Base-by-base conservation (phyloP, 306 rosid genomes). In the Astragalus glycyphyllos region DNA sequence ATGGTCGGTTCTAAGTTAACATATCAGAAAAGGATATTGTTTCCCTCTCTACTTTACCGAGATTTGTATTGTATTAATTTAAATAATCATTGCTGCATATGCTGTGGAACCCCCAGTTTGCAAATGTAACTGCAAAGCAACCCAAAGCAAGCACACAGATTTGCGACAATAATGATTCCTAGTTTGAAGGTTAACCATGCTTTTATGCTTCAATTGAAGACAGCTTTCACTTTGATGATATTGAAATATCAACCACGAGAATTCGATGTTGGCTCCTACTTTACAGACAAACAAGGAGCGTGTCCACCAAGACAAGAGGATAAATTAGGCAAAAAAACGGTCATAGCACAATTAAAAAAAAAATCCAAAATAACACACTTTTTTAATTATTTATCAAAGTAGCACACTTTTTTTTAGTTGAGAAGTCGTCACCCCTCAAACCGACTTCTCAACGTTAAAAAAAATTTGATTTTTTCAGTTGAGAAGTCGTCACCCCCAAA, bases 81-180 rank as follows among this genome's bases (percentile, higher is more conserved):
- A 20, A 20, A 20, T 20, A 20, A 20, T 20, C 23, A 20, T 0
- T 20, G 23, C 1, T 20, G 23, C 23, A 20, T 20, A 20, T 20
- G 23, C 4, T 37, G 15, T 53, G 49, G 20, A 69, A 11, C 16
- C 15, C 7, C 17, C n/a, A n/a, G n/a, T n/a, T n/a, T n/a, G n/a
- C n/a, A 5, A 48, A 35, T 31, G 69, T 35, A 35, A 72, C 29
- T 16, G 58, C 31, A 62, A 53, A 54, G 72, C 54, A 62, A 62
- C 48, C 29, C 10, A 54, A 64, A 29, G 65, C 20, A n/a, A 29
- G 65, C 20, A n/a, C 57, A 44, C 23, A 41, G 20, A 40, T 50
- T 49, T 50, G 58, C 11, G 58, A 37, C 17, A n/a, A 9, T 15
- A 26, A 34, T 12, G 73, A 50, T 14, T 65, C 68, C 32, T 16